Base-by-base conservation (phyloP, 148 eudicot genomes). In the Tetragonia tetragonoides region DNA sequence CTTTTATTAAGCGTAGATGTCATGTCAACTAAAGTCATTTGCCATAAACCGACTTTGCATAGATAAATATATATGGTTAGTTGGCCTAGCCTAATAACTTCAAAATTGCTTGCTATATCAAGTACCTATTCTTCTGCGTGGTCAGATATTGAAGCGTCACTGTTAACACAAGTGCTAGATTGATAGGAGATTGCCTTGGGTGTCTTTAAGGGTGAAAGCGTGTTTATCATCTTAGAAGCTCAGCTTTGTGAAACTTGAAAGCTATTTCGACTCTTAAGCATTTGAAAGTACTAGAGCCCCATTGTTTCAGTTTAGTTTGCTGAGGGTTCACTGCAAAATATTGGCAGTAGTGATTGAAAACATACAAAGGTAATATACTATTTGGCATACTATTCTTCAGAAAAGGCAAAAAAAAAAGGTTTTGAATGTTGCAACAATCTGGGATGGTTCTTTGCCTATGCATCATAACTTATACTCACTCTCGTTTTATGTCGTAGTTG, bases 21-120 rank as follows among this genome's bases (percentile, higher is more conserved):
- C 74, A 39, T 44, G 44, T 82, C 64, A 72, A 62, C 66, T 18
- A 41, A n/a, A 34, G 75, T 77, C 78, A 67, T 62, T 81, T 38
- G 16, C 78, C 44, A 74, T 74, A 39, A 74, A 60, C 84, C 81
- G 84, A 78, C 81, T 74, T 51, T 74, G 49, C 41, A 18, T 81
- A 65, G 23, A 81, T 46, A 72, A 77, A 73, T 73, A 24, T 73
- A 57, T 56, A 39, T 73, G 28, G 61, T 56, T 73, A 56, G 49
- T 57, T 73, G 74, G 74, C 40, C 49, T 71, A 21, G 81, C 75
- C 40, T 66, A 14, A 62, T 54, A 78, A 78, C 75, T 41, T 78
- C 75, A 82, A 78, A 47, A 11, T 61, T 60, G 78, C 78, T 82
- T 72, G 68, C 78, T 82, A 74, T 14, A 63, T 40, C 38, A 10